Evolutionary conservation across 495 filamentous ascomycete genomes (phyloP).

Genomic region (Cudoniella acicularis): DNA sequence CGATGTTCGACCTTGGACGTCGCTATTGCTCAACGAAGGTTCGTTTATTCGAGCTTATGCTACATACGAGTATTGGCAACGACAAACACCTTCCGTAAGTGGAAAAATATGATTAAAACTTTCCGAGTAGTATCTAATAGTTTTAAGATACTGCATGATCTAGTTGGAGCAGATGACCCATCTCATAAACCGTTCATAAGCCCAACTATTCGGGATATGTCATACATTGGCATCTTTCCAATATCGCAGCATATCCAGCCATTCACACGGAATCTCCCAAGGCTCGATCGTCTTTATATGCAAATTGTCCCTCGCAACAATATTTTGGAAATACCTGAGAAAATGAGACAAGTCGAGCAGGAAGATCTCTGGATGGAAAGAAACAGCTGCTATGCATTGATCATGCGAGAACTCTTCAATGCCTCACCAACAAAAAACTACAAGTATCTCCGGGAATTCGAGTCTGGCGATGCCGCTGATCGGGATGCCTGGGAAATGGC

Average conservation of each 20-base stretch:
- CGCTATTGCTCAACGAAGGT: slow-evolving; percentile 25
- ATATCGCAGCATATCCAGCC: slow-evolving; percentile 33
- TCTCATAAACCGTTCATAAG: slow-evolving; percentile 11
- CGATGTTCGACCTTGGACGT: slow-evolving; percentile 21
- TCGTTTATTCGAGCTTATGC: slow-evolving; percentile 25
- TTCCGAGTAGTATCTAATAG: not conserved
- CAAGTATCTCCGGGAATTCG: slow-evolving; percentile 35
- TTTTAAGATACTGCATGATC: slow-evolving; percentile 22
- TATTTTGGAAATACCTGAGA: slow-evolving; percentile 31
- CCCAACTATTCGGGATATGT: slow-evolving; percentile 36
- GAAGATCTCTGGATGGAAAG: slow-evolving; percentile 44
- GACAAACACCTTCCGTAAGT: slow-evolving; percentile 23
- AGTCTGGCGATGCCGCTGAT: slow-evolving; percentile 40
- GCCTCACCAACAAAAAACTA: slow-evolving; percentile 28
- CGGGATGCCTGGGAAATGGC: slow-evolving; percentile 41
- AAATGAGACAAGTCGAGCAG: slow-evolving; percentile 33
- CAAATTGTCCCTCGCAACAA: slow-evolving; percentile 39
- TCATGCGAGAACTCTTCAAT: slow-evolving; percentile 36
- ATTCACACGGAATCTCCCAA: slow-evolving; percentile 33
- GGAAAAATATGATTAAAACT: not conserved
- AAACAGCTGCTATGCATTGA: slow-evolving; percentile 36
- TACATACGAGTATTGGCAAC: slow-evolving; percentile 24
- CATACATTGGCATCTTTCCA: slow-evolving; percentile 47
- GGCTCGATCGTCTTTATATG: slow-evolving; percentile 38
- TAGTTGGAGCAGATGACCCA: slow-evolving; percentile 13